phyloP scores from a whole-genome alignment of 176 grass and related monocot species.

The Triticum urartu region DNA sequence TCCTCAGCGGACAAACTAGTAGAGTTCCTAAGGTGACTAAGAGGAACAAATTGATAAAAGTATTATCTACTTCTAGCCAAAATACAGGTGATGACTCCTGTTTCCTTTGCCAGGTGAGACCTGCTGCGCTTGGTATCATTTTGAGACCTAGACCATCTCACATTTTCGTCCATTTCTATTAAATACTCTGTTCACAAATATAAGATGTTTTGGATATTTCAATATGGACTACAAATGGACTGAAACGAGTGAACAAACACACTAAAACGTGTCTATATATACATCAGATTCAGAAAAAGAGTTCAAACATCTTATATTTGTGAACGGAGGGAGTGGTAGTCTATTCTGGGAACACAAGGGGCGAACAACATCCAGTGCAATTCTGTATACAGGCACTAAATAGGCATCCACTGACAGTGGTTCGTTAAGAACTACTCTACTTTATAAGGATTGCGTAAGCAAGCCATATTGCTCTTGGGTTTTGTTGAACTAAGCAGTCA shows the following conservation, averaged over 20 bases:
- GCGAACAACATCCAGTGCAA: neutral
- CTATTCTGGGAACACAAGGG: neutral
- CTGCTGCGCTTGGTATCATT: neutral
- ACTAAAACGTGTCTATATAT: too few relatives aligned
- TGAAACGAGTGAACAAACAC: too few relatives aligned
- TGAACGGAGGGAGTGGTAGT: neutral
- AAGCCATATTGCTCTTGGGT: neutral
- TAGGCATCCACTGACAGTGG: neutral
- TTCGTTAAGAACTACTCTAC: neutral
- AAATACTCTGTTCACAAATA: neutral
- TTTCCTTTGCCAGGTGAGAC: conserved; percentile 25
- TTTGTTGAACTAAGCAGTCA: neutral
- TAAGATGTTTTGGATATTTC: too few relatives aligned
- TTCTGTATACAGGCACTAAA: neutral
- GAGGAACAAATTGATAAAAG: neutral
- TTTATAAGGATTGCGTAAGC: neutral
- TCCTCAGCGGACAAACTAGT: neutral
- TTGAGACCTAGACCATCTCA: neutral
- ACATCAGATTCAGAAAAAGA: too few relatives aligned
- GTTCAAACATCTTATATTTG: too few relatives aligned
- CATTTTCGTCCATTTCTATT: neutral
- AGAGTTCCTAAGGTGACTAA: neutral
- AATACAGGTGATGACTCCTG: neutral
- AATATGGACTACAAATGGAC: too few relatives aligned
- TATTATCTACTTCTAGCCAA: neutral